Base-by-base conservation (phyloP, 192 early-diverging fungal genomes). In the Powellomyces hirtus region DNA sequence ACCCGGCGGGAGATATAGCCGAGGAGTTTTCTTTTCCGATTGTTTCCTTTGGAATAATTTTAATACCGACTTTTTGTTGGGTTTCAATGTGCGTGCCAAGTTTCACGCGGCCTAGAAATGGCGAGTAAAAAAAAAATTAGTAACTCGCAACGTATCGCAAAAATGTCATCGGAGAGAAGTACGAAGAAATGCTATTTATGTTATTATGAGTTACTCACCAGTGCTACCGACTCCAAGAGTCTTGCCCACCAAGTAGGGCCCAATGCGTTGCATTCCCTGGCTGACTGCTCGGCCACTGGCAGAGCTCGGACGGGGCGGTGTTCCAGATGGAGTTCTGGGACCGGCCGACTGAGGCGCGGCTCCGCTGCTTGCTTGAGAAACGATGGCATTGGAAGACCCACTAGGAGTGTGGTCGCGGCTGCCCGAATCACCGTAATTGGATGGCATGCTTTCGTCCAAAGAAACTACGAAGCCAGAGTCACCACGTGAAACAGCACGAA, bases 141-240 rank as follows among this genome's bases (percentile, higher is more conserved):
- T 18, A 0, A 34, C 6, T n/a, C 18, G 11, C 26, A 20, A 18
- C 8, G 1, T 36, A 10, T 35, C 3, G 4, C 7, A 14, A 64
- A 8, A 5, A n/a, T 18, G 29, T 16, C 26, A 4, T 8, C 0
- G n/a, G n/a, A 24, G 34, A 18, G 40, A n/a, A 16, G 27, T 31
- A 59, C 53, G 20, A 34, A 2, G 13, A 38, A 35, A 61, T 29
- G 34, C 34, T 14, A 7, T 14, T 24, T 52, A 3, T 26, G 33
- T 16, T 2, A 14, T 7, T 55, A 10, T 52, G 26, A 16, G 16
- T 46, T 29, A 38, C 59, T 13, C 52, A 84, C 82, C 83, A 62
- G 83, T 82, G 53, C 76, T 83, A 4, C 83, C 83, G 26, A 81
- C 83, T 3, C 83, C 83, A 1, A 85, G 53, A 22, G 81, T 83